Base-by-base conservation (phyloP, 768 basidiomycete species). In the Lyophyllum shimeji region DNA sequence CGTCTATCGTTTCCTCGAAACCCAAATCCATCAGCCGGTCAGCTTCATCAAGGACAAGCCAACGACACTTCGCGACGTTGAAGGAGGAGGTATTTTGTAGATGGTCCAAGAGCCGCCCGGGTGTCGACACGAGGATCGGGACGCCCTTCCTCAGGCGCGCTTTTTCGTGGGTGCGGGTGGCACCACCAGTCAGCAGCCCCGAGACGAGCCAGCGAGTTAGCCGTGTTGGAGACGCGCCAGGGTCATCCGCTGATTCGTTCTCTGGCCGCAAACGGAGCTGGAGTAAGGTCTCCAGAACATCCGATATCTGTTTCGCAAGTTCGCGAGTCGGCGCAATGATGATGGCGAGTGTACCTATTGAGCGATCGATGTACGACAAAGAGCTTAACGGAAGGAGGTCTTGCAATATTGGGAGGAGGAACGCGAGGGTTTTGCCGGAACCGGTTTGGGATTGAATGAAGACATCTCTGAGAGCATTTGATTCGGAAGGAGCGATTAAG, bases 1-100 rank as follows among this genome's bases (percentile, higher is more conserved):
- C 94, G 53, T 82, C 84, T 64, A 99, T 90, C 0, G 94, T 93
- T 66, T 98, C 95, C 69, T 97, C 95, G 60, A 99, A 99, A 0
- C 97, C 97, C 42, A 98, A 84, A 60, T 98, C 95, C 95, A 98
- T 98, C 49, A 99, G 75, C 40, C 95, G 81, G 72, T 99, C 97
- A 6, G 96, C 95, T 75, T 99, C 97, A 67, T 99, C 97, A 23
- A 98, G 83, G 8, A 99, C 87, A 27, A 99, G 79, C 94, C 96
- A 99, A 46, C 92, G 84, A 68, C 92, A 93, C 73, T 95, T 96
- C 50, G 89, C 94, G 53, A 95, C 83, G 57, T 95, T 87, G 72
- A 99, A 93, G 0, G 93, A 88, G 0, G 90, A 83, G 0, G 97
- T 98, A 64, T 96, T 95, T 70, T 98, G 95, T 37, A 99, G 80